These are phyloP conservation scores for Polyplosphaeria fusca DNA, from an alignment of 495 filamentous ascomycete genomes.

Conservation along the genomic window DNA sequence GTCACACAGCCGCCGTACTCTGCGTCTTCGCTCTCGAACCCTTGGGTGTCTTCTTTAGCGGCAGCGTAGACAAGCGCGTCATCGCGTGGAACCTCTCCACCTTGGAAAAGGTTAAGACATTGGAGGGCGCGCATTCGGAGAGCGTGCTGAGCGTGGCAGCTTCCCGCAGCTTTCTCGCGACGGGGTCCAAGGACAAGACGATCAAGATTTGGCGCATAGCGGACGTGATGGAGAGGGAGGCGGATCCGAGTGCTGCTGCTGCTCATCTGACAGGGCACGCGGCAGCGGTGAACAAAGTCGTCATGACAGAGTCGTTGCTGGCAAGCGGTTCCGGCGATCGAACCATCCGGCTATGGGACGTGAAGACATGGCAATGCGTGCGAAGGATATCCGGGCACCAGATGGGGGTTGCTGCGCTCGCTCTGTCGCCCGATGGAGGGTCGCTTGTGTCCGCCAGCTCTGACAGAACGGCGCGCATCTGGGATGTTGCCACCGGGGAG, in stretches of 20 bases:
- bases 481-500: neutral
- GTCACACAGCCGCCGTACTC: neutral
- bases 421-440: neutral
- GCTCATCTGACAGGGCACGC: neutral
- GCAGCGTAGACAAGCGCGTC: neutral
- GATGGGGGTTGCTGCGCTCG: neutral
- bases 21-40: neutral
- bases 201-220: neutral
- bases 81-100: neutral
- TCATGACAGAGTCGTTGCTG: neutral
- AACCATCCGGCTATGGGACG: neutral
- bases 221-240: neutral
- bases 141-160: neutral
- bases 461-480: neutral
- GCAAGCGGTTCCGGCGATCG: conserved; percentile 1
- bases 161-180: neutral
- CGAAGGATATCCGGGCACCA: neutral
- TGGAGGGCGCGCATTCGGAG: neutral
- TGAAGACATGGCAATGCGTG: neutral
- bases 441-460: neutral
- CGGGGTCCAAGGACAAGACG: neutral
- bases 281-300: conserved; percentile 5
- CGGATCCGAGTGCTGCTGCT: neutral
- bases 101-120: neutral
- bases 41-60: neutral